phyloP scores from a whole-genome alignment of 306 rosid genomes.

The Morella rubra region DNA sequence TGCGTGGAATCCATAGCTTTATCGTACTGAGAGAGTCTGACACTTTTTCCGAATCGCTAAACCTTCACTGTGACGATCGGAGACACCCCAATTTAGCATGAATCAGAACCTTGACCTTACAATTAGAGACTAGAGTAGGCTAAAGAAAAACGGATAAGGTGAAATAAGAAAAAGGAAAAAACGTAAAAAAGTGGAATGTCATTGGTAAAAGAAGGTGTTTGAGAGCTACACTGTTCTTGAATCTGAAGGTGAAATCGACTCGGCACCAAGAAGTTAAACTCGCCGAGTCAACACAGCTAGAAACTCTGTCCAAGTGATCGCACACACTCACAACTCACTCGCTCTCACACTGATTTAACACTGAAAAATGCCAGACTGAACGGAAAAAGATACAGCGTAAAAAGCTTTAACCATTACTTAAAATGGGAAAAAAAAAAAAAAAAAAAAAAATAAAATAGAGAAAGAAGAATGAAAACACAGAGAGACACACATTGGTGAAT shows the following conservation, averaged over 20 bases:
- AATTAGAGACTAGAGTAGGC: background rate
- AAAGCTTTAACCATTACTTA: background rate
- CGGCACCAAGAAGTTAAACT: conserved; percentile 13
- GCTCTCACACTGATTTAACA: conserved; percentile 11
- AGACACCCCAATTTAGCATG: conserved; percentile 6
- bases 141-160: background rate
- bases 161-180: background rate
- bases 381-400: conserved; percentile 7
- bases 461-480: no score
- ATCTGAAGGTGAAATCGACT: conserved; percentile 9
- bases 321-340: background rate
- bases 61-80: conserved; percentile 3
- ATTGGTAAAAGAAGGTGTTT: background rate
- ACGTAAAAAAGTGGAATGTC: background rate
- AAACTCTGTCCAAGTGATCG: background rate
- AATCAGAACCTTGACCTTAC: background rate
- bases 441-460: no score
- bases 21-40: conserved; percentile 5
- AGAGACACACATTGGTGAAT: conserved; percentile 17
- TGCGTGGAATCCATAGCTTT: conserved; percentile 60
- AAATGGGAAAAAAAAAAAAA: no score
- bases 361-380: conserved; percentile 9
- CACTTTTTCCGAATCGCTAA: conserved; percentile 24
- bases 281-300: conserved; percentile 25
- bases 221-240: conserved; percentile 12